Percentiles rank a stretch among this genome's conserved stretches.
These are phyloP conservation scores for Strobilomyces echinocephalus DNA, from an alignment of 768 basidiomycete genomes.

Conservation along the genomic window DNA sequence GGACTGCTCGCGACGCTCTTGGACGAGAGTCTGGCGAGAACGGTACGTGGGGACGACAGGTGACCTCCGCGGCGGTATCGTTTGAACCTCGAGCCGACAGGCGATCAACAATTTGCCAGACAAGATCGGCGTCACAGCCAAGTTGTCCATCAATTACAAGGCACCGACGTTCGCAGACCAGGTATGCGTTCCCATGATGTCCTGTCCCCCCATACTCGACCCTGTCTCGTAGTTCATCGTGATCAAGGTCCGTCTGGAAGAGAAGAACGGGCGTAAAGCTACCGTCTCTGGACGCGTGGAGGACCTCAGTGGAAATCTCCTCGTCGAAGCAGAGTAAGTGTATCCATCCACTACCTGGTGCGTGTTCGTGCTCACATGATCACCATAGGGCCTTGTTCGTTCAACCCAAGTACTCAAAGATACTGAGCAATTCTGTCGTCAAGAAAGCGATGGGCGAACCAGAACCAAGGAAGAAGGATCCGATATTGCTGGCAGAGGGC, in stretches of 20 bases:
- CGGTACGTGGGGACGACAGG: slow-evolving; percentile 42
- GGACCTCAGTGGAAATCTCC: slow-evolving; percentile 68
- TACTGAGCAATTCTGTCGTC: slow-evolving; percentile 58
- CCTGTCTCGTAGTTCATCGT: slow-evolving; percentile 64
- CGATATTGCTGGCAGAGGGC: slow-evolving; percentile 27
- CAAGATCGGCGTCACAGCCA: slow-evolving; percentile 90
- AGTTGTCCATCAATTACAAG: slow-evolving; percentile 72
- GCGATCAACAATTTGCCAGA: slow-evolving; percentile 83
- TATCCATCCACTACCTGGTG: not conserved
- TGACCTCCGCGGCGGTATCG: slow-evolving; percentile 3
- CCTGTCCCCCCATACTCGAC: not conserved
- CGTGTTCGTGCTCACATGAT: not conserved
- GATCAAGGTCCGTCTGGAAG: slow-evolving; percentile 63
- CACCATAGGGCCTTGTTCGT: slow-evolving; percentile 68
- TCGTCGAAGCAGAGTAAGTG: slow-evolving; percentile 76
- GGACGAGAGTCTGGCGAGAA: slow-evolving; percentile 80
- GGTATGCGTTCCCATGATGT: slow-evolving; percentile 33
- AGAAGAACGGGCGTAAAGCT: slow-evolving; percentile 75
- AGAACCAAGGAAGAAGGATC: slow-evolving; percentile 19
- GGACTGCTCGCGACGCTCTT: slow-evolving; percentile 86
- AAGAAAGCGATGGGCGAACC: slow-evolving; percentile 65
- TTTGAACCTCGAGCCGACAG: slow-evolving; percentile 35
- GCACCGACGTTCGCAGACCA: slow-evolving; percentile 89
- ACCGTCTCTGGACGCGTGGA: slow-evolving; percentile 69
- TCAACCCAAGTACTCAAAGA: slow-evolving; percentile 82